Conservation (phyloP, 163 green algal genomes). For the Trebouxiophyceae sp. region DNA sequence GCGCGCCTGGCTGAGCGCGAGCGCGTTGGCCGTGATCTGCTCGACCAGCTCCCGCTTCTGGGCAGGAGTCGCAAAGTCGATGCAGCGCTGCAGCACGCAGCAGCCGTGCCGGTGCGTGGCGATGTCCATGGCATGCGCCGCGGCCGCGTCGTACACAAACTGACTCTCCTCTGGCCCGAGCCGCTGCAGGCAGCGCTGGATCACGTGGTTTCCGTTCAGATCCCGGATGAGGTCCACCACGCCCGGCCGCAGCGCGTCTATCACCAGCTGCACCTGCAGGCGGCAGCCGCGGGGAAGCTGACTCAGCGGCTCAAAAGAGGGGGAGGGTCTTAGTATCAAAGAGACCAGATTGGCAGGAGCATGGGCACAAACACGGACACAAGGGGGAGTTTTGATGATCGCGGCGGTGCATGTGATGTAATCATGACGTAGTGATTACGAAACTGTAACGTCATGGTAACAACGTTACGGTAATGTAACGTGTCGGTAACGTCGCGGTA, state of each 20-base stretch:
- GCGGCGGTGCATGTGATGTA: too few relatives aligned
- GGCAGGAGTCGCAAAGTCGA: slow-evolving; percentile 84
- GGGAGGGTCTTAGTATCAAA: too few relatives aligned
- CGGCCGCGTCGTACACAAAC: slow-evolving; percentile 93
- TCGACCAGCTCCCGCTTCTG: slow-evolving; percentile 76
- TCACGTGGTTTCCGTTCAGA: slow-evolving; percentile 94
- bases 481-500: too few relatives aligned
- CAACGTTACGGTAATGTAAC: too few relatives aligned
- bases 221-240: slow-evolving; percentile 82
- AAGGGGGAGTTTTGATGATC: too few relatives aligned
- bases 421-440: too few relatives aligned
- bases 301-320: too few relatives aligned
- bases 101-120: slow-evolving; percentile 96
- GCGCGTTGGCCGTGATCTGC: slow-evolving; percentile 74
- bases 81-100: slow-evolving; percentile 98
- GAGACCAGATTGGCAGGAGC: too few relatives aligned
- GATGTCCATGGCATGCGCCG: slow-evolving; percentile 82
- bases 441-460: too few relatives aligned
- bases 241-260: slow-evolving; percentile 68
- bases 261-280: slow-evolving; percentile 57
- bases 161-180: slow-evolving; percentile 81
- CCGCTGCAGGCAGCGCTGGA: slow-evolving; percentile 92
- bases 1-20: slow-evolving; percentile 77
- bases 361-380: too few relatives aligned
- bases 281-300: too few relatives aligned